A percentile compares a stretch with the other conserved stretches of the same genome.
phyloP scores from a whole-genome alignment of 306 rosid genomes.

The Ormosia emarginata region DNA sequence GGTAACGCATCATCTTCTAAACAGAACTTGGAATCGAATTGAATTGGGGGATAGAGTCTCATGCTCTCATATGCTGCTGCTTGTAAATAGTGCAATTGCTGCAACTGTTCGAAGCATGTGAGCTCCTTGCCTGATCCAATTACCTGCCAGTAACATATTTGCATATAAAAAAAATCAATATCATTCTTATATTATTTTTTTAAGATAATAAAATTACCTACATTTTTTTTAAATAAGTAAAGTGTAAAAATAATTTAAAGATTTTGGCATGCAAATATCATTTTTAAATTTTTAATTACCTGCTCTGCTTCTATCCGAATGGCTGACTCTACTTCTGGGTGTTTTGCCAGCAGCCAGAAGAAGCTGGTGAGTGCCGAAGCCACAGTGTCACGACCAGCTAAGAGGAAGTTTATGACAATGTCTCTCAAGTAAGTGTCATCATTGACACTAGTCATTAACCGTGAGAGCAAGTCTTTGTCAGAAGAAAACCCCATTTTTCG shows the following conservation, averaged over 20 bases:
- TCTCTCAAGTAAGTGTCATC: conserved; percentile 72
- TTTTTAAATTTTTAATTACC: not conserved
- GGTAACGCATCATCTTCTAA: conserved; percentile 63
- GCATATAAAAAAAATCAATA: no score
- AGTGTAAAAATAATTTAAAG: no score
- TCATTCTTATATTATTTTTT: not conserved
- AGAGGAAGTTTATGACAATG: conserved; percentile 65
- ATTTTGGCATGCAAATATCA: no score
- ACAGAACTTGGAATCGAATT: conserved; percentile 76
- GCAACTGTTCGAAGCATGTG: conserved; percentile 38
- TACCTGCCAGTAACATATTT: not conserved
- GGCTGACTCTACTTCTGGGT: conserved; percentile 37
- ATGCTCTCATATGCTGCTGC: conserved; percentile 65
- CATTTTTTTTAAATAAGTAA: no score
- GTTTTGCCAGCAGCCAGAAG: conserved; percentile 61
- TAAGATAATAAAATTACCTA: not conserved
- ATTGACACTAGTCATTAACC: conserved; percentile 54
- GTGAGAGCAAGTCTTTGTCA: conserved; percentile 64
- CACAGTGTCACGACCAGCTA: conserved; percentile 87
- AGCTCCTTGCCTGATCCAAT: conserved; percentile 31
- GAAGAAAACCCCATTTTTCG: conserved; percentile 35
- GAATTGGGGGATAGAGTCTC: conserved; percentile 83
- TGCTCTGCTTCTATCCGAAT: conserved; percentile 54
- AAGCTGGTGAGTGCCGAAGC: conserved; percentile 79
- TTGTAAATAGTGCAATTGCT: conserved; percentile 56